Evolutionary conservation across 129 eudicot species (phyloP).

Genomic region (Tagetes erecta): DNA sequence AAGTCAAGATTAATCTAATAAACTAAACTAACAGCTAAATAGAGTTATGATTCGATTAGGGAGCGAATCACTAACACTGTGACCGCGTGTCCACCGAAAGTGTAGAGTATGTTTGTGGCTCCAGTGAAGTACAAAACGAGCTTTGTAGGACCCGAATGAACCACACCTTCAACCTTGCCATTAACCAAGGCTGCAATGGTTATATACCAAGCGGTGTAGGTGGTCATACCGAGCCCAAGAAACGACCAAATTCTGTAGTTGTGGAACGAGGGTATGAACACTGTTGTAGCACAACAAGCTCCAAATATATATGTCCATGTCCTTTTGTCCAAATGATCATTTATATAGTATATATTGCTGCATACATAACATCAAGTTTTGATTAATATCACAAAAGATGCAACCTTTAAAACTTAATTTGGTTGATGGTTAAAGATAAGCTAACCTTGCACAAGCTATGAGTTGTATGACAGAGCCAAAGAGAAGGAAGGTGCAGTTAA

Average conservation of each 20-base stretch:
- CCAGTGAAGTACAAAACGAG: slow-evolving; percentile 68
- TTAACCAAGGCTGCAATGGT: slow-evolving; percentile 63
- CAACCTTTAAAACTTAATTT: neutral
- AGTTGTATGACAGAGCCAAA: slow-evolving; percentile 84
- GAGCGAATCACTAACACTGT: slow-evolving; percentile 56
- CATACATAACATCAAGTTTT: neutral
- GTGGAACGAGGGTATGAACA: slow-evolving; percentile 66
- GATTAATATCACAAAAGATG: neutral
- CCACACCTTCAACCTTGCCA: slow-evolving; percentile 78
- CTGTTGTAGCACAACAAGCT: slow-evolving; percentile 81
- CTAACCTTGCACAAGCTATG: slow-evolving; percentile 85
- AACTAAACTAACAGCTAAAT: neutral
- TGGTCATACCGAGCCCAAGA: slow-evolving; percentile 81
- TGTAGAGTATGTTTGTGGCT: slow-evolving; percentile 72
- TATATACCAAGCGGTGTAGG: slow-evolving; percentile 78
- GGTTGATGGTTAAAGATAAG: slow-evolving; percentile 3
- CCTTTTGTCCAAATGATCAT: slow-evolving; percentile 67
- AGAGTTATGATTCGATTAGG: neutral
- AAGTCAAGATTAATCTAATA: neutral
- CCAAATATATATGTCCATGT: slow-evolving; percentile 83
- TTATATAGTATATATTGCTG: slow-evolving; percentile 80
- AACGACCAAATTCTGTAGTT: slow-evolving; percentile 77
- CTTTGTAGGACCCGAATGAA: slow-evolving; percentile 60
- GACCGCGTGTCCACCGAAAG: slow-evolving; percentile 84
- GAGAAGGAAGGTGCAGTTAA: slow-evolving; percentile 69